Evolutionary conservation across 2,329 filamentous ascomycete species (phyloP).

Genomic region (Falciphora oryzae): DNA sequence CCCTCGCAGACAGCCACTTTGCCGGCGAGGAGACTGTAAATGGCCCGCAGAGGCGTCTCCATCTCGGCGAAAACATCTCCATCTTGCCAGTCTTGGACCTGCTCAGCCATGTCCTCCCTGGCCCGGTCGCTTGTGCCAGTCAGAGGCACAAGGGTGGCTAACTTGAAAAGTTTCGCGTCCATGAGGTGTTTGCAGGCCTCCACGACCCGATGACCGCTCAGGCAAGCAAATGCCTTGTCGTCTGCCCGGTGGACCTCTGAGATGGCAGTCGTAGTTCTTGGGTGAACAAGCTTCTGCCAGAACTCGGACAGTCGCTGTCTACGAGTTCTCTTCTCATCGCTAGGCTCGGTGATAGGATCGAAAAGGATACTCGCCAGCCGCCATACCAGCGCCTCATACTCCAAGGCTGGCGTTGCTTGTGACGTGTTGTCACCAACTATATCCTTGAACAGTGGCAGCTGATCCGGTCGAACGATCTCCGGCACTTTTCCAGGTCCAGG

Average conservation of each 20-base stretch:
- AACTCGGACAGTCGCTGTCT: slow-evolving; percentile 63
- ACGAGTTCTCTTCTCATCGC: slow-evolving; percentile 34
- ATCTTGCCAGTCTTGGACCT: slow-evolving; percentile 79
- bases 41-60: slow-evolving; percentile 70
- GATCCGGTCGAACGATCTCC: slow-evolving; percentile 3
- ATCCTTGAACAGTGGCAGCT: slow-evolving; percentile 5
- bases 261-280: slow-evolving; percentile 47
- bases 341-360: slow-evolving; percentile 52
- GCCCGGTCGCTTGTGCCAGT: slow-evolving; percentile 67
- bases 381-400: slow-evolving; percentile 75
- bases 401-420: slow-evolving; percentile 33
- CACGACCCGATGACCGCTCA: slow-evolving; percentile 71
- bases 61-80: slow-evolving; percentile 85
- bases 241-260: slow-evolving; percentile 60
- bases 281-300: slow-evolving; percentile 61
- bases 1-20: slow-evolving; percentile 82
- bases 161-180: slow-evolving; percentile 62
- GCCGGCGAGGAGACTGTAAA: slow-evolving; percentile 86
- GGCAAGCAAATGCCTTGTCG: slow-evolving; percentile 75
- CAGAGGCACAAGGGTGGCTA: slow-evolving; percentile 44
- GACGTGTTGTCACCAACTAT: slow-evolving; percentile 22
- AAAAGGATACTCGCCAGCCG: slow-evolving; percentile 82
- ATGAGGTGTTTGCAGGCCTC: slow-evolving; percentile 79
- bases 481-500: slow-evolving; percentile 6
- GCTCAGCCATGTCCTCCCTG: slow-evolving; percentile 69